A percentile compares a stretch with the other conserved stretches of the same genome.
Conservation (phyloP, 106 monocot species). For the Allium fistulosum region DNA sequence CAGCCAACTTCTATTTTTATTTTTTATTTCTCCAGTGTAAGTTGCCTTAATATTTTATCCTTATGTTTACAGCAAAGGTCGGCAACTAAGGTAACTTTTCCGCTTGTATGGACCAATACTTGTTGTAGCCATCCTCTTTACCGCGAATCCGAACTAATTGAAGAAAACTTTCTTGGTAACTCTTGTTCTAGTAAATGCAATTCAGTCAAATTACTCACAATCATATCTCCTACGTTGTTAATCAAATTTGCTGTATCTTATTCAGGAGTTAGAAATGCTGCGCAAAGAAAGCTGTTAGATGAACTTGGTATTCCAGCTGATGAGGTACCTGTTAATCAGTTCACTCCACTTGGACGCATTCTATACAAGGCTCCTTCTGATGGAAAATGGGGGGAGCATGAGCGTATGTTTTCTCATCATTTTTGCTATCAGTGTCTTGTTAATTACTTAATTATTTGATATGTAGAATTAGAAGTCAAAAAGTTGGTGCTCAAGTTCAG, state of each 20-base stretch:
- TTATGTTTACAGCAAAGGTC: conserved; percentile 53
- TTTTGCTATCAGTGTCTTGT: too few relatives aligned
- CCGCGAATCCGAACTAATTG: conserved; percentile 50
- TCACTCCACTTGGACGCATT: conserved; percentile 78
- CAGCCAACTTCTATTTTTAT: neutral
- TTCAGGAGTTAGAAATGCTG: conserved; percentile 85
- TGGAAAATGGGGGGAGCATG: conserved; percentile 99
- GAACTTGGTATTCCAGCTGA: conserved; percentile 81
- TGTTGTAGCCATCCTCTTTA: conserved; percentile 72
- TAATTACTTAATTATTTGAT: too few relatives aligned
- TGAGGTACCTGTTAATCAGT: conserved; percentile 71
- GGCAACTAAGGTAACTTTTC: conserved; percentile 62
- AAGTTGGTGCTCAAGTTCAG: too few relatives aligned
- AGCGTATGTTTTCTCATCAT: conserved; percentile 30
- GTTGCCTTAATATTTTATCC: neutral
- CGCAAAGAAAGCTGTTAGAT: conserved; percentile 83
- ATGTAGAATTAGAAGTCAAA: too few relatives aligned
- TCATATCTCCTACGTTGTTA: neutral
- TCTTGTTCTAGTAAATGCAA: neutral
- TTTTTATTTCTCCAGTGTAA: neutral
- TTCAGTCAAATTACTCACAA: neutral
- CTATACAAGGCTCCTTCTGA: conserved; percentile 97
- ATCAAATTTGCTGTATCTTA: neutral
- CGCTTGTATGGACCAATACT: conserved; percentile 65
- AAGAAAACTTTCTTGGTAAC: conserved; percentile 46